Evolutionary conservation across 2,329 filamentous ascomycete genomes (phyloP).

Genomic region (Pyrenochaeta sp.): DNA sequence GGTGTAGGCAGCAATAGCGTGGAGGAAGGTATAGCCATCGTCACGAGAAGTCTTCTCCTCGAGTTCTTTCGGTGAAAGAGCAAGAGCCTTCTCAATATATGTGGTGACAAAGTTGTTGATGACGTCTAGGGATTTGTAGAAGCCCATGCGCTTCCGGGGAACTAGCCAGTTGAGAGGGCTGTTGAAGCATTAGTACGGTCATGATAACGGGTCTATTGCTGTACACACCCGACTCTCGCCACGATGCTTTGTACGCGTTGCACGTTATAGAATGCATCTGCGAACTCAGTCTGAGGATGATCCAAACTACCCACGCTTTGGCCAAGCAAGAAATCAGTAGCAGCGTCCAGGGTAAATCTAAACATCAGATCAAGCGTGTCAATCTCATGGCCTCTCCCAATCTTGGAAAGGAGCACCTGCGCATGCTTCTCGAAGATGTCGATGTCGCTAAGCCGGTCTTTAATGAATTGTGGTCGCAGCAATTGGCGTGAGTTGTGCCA

Average conservation of each 20-base stretch:
- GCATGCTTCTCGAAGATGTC: slow-evolving; percentile 83
- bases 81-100: slow-evolving; percentile 79
- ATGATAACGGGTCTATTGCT: background rate
- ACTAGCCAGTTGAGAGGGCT: slow-evolving; percentile 69
- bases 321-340: slow-evolving; percentile 87
- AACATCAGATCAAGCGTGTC: slow-evolving; percentile 83
- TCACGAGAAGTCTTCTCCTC: slow-evolving; percentile 76
- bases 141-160: slow-evolving; percentile 68
- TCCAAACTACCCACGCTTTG: slow-evolving; percentile 70
- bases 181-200: slow-evolving; percentile 6
- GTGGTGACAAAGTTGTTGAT: slow-evolving; percentile 80
- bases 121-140: slow-evolving; percentile 69
- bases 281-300: slow-evolving; percentile 72
- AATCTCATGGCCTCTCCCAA: slow-evolving; percentile 64
- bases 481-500: slow-evolving; percentile 86
- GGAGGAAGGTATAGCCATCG: slow-evolving; percentile 81
- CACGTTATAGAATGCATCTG: slow-evolving; percentile 81
- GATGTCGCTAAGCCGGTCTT: slow-evolving; percentile 82
- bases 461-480: slow-evolving; percentile 85
- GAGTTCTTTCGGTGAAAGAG: slow-evolving; percentile 74
- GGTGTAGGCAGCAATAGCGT: slow-evolving; percentile 83
- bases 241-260: slow-evolving; percentile 77
- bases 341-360: slow-evolving; percentile 78
- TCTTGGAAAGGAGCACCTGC: slow-evolving; percentile 73
- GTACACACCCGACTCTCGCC: slow-evolving; percentile 66